Evolutionary conservation across 495 filamentous ascomycete genomes (phyloP), one percentile per base, ranked within the genome.

Genomic region (Talaromyces borbonicus): DNA sequence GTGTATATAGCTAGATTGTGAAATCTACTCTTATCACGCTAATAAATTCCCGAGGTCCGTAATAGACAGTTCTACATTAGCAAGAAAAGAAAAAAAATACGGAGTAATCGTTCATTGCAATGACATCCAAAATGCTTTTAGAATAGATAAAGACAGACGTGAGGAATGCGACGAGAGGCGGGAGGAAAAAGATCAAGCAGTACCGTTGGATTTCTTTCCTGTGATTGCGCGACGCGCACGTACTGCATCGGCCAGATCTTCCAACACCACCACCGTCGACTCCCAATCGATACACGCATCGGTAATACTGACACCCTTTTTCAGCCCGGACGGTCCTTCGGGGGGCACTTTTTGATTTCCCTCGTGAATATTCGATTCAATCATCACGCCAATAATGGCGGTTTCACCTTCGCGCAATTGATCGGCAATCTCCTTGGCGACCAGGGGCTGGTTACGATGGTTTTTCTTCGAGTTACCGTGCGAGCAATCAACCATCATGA

Each of bases 221-320:
- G 14, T 23, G 12, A 63, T 54, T 23, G 70, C 59, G 33, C 92
- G 74, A 56, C 92, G 75, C 23, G 78, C 81, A 26, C 80, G 77
- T 30, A 96, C 84, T n/a, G 85, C 85, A 19, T 81, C 81, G 8
- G 92, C 93, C 4, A 98, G 75, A 54, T 85, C 75, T 52, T 93
- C 81, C n/a, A 98, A 74, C 1, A 92, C 84, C 3, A 78, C 70
- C 39, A 94, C 83, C 0, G 92, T 98, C 29, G 68, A 72, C 31
- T 93, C 84, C 92, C 92, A 98, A 70, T 88, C 73, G 55, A 98
- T 94, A 67, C 92, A 98, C 35, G 93, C 92, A 62, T 98, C 92
- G 1, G 92, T 98, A 63, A 98, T 97, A 63, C 83, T 88, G 52
- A 98, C 87, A 56, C 92, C 92, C 71, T 87, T 88, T 70, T 87